These are phyloP conservation scores for Aspergillus asperescens DNA, from an alignment of 495 filamentous ascomycete species.

Conservation along the genomic window DNA sequence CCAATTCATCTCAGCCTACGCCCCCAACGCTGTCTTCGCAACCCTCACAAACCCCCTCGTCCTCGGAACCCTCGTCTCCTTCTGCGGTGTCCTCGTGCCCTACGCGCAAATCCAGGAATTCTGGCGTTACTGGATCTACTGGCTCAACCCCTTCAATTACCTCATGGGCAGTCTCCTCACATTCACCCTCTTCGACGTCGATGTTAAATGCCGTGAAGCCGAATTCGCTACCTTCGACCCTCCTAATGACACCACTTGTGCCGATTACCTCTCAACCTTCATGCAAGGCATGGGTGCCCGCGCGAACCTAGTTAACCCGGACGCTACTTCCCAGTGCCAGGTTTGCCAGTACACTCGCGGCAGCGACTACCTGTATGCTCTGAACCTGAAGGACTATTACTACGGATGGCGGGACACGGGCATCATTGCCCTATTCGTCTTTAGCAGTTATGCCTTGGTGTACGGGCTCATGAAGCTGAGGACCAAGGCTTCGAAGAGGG, in stretches of 20 bases:
- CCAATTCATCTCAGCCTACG: constrained; percentile 55
- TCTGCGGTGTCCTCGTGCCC: constrained; percentile 54
- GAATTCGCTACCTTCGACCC: constrained; percentile 58
- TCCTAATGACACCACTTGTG: constrained; percentile 43
- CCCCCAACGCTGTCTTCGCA: constrained; percentile 52
- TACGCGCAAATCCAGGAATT: constrained; percentile 49
- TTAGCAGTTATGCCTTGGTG: constrained; percentile 44
- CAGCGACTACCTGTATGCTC: constrained; percentile 32
- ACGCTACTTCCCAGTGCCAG: constrained; percentile 48
- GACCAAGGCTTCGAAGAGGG: constrained; percentile 24
- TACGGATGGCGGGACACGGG: constrained; percentile 41
- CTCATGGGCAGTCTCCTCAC: constrained; percentile 57
- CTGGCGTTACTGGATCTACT: constrained; percentile 74
- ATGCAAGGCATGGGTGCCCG: constrained; percentile 44
- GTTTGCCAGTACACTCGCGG: constrained; percentile 51
- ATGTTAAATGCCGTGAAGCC: constrained; percentile 50
- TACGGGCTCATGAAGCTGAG: constrained; percentile 46
- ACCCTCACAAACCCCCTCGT: constrained; percentile 53
- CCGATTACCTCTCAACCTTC: constrained; percentile 52
- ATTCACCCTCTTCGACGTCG: constrained; percentile 50
- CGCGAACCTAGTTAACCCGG: constrained; percentile 48
- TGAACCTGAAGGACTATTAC: constrained; percentile 41
- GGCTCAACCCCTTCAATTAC: constrained; percentile 66
- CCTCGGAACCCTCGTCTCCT: constrained; percentile 53
- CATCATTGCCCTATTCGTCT: constrained; percentile 41